Percentiles rank a stretch among this genome's conserved stretches.
Evolutionary conservation across 2,329 filamentous ascomycete species (phyloP).

Genomic region (Fonsecaea nubica): DNA sequence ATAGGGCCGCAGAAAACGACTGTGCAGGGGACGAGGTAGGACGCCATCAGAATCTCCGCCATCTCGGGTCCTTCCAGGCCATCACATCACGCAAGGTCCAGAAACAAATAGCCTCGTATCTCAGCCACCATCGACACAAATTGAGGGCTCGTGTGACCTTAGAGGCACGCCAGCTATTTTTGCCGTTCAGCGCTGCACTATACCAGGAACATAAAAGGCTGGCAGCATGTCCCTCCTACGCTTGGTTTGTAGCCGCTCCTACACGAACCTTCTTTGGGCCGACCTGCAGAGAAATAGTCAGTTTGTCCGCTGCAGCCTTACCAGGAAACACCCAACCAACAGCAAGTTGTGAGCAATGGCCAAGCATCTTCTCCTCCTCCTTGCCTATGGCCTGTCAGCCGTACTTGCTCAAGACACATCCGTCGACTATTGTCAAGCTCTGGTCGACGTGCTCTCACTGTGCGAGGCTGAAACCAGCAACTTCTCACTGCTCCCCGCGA

Average conservation of each 20-base stretch:
- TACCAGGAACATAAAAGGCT: background rate
- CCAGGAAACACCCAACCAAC: background rate
- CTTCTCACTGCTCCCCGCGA: slow-evolving; percentile 17
- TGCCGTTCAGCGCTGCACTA: background rate
- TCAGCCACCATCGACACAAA: background rate
- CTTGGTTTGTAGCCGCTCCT: background rate
- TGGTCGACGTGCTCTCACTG: slow-evolving; percentile 23
- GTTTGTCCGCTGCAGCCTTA: background rate
- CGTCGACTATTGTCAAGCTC: slow-evolving; percentile 15
- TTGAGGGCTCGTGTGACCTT: background rate
- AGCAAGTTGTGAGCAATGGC: background rate
- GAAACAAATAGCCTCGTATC: background rate
- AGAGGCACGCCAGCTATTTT: background rate
- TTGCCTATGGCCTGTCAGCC: background rate
- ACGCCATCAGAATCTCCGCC: background rate
- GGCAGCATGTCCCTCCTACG: background rate
- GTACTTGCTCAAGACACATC: slow-evolving; percentile 5
- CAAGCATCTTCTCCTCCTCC: background rate
- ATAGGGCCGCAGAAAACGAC: background rate
- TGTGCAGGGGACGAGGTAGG: background rate
- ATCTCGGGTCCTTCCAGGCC: background rate
- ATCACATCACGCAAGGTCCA: background rate
- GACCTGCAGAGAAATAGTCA: background rate
- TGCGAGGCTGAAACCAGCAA: slow-evolving; percentile 14
- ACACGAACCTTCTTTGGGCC: background rate